These are phyloP conservation scores for Rosa lucieae DNA, from an alignment of 306 rosid species.

Conservation along the genomic window DNA sequence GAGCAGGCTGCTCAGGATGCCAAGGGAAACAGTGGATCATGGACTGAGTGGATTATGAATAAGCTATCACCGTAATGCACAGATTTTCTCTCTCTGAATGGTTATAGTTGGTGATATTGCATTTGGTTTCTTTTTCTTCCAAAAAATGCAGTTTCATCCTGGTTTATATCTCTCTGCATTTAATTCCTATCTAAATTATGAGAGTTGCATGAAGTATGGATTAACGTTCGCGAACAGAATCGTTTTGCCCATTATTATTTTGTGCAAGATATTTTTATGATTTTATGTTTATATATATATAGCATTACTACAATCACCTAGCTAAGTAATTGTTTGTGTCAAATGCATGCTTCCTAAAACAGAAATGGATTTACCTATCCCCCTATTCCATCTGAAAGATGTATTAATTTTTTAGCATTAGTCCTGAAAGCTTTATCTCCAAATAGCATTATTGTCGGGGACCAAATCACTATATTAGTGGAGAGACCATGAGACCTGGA, in stretches of 20 bases:
- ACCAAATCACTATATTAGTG: background rate
- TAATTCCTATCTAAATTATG: background rate
- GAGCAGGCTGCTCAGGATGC: conserved; percentile 28
- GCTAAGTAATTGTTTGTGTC: too few relatives aligned
- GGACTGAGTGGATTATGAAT: conserved; percentile 28
- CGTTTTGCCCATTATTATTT: background rate
- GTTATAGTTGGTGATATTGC: background rate
- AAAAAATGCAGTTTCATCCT: background rate
- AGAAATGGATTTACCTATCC: background rate
- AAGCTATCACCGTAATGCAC: conserved; percentile 43
- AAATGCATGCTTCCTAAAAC: background rate
- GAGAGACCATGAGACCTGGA: background rate
- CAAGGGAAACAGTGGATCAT: conserved; percentile 20
- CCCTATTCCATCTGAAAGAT: background rate
- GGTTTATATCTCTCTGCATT: background rate
- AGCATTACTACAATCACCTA: background rate
- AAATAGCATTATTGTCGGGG: background rate
- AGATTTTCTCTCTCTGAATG: background rate
- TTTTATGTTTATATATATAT: background rate
- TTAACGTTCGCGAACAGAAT: background rate
- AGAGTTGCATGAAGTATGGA: background rate
- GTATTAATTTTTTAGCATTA: background rate
- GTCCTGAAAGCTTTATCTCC: background rate
- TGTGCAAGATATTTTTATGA: background rate
- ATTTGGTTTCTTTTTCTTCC: background rate